Percentiles rank a stretch among this genome's conserved stretches.
Conservation (phyloP, 2,329 filamentous ascomycete genomes). For the Mycosphaerella arachidis region DNA sequence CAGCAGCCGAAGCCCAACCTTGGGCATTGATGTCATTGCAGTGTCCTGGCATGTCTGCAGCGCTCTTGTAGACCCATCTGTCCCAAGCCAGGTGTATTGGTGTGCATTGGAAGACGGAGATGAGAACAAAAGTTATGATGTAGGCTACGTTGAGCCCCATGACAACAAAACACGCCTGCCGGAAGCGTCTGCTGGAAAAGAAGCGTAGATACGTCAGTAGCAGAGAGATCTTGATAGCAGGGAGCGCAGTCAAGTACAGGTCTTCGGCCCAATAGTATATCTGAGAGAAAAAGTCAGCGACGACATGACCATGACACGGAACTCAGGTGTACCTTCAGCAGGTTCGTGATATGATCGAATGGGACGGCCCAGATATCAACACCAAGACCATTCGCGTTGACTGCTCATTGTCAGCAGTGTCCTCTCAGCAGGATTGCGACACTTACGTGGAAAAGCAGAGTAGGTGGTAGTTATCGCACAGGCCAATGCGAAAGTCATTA, state of each 20-base stretch:
- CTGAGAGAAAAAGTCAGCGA: background rate
- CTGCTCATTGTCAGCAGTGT: background rate
- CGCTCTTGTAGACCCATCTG: conserved; percentile 1
- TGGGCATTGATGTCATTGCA: conserved; percentile 10
- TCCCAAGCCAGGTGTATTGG: conserved; percentile 4
- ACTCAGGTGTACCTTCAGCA: conserved; percentile 2
- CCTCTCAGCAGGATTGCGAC: background rate
- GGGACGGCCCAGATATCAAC: conserved; percentile 13
- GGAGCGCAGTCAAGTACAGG: conserved; percentile 8
- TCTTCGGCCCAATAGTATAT: conserved; percentile 8
- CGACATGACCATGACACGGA: background rate
- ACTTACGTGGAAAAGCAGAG: conserved; percentile 4
- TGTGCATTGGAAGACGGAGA: conserved; percentile 7
- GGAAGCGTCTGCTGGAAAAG: conserved; percentile 3
- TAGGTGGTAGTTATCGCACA: background rate
- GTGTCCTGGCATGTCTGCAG: conserved; percentile 1
- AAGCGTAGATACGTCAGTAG: conserved; percentile 17
- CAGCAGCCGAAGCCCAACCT: conserved; percentile 8
- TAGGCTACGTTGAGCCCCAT: conserved; percentile 8
- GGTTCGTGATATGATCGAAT: conserved; percentile 10
- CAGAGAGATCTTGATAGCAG: conserved; percentile 14
- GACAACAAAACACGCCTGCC: conserved; percentile 1
- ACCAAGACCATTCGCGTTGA: conserved; percentile 3
- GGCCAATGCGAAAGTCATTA: conserved; percentile 11
- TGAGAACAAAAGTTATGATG: conserved; percentile 4